Evolutionary conservation across 2,329 filamentous ascomycete genomes (phyloP), one percentile per base, ranked within the genome.

Genomic region (Cephalotrichum gorgonifer): DNA sequence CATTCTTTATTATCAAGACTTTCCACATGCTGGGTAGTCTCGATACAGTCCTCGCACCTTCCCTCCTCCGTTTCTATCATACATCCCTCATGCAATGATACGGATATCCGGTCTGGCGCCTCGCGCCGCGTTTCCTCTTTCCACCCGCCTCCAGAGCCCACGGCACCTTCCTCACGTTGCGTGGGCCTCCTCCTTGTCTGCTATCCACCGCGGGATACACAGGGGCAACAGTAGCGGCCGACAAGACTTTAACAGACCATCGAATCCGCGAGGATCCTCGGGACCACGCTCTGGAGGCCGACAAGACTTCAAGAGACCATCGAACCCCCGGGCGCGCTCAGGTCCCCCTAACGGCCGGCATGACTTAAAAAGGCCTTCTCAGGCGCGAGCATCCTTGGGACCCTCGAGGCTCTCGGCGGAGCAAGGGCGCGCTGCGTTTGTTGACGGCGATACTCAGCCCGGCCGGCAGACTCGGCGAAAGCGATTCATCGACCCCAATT

Each of bases 161-260:
- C 47, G 20, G 41, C 49, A 39, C 27, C 46, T 43, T 43, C 50
- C 42, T 44, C 17, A 48, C n/a, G 38, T 11, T 25, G 44, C 38
- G 14, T 23, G 43, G 27, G 47, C 47, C 20, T 55, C 55, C 9
- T 57, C 54, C 39, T 72, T 87, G 52, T 85, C 83, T 9, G 84
- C 83, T 41, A 88, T 89, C 58, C 77, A 81, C 54, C 72, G 75
- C 43, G 85, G 85, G 14, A 70, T 88, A 49, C 78, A 81, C 42
- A 58, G 68, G 62, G 63, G 77, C 55, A 55, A 72, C 58, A 56
- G 62, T 52, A 62, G 15, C 35, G 35, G 35, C 35, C 35, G 35
- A 20, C 35, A 20, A 39, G 17, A 20, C 12, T 11, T 33, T 11
- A 33, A 33, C 30, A 14, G 30, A 33, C 30, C n/a, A 14, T 11